Evolutionary conservation across 805 yeast species (phyloP), one percentile per base, ranked within the genome.

Genomic region (Scheffersomyces spartinae): DNA sequence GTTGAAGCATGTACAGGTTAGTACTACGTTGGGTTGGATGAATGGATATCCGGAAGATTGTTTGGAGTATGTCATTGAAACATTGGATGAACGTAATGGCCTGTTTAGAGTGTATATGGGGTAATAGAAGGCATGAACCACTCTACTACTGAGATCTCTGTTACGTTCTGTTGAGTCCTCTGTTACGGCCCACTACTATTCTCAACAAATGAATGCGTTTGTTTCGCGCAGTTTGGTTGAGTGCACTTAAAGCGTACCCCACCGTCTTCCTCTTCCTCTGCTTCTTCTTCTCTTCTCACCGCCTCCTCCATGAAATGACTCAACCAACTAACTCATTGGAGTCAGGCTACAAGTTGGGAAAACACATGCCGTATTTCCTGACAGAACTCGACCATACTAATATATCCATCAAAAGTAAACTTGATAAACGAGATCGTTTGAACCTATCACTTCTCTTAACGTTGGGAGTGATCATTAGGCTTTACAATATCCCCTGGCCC

Each of bases 1-100:
- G 20, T 57, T 91, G 43, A 63, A 64, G 33, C 67, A 66, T 25
- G 58, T 91, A 2, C 60, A 77, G 21, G 64, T 85, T 21, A 76
- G 91, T 13, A 69, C 78, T 10, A 74, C 76, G 46, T 52, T 91
- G 18, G 95, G 95, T 6, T 91, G 98, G 98, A n/a, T n/a, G 72
- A 78, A 42, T 66, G 75, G 2, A 42, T 50, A 20, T 48, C 57
- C 26, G 55, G 61, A 14, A 62, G n/a, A n/a, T n/a, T n/a, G 74
- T 30, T 71, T 78, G 17, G 58, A 55, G 14, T 82, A 75, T 33
- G 56, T 86, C 25, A 76, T 74, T 1, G 72, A 68, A 25, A 73
- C 71, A 18, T 54, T 88, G 23, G 91, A 81, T 32, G 82, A 77
- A 25, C 65, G 78, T 29, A 75, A 68, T 11, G 94, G 94, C n/a